Evolutionary conservation across 1,284 basidiomycete genomes (phyloP), one percentile per base, ranked within the genome.

Genomic region (Cutaneotrichosporon sp.): DNA sequence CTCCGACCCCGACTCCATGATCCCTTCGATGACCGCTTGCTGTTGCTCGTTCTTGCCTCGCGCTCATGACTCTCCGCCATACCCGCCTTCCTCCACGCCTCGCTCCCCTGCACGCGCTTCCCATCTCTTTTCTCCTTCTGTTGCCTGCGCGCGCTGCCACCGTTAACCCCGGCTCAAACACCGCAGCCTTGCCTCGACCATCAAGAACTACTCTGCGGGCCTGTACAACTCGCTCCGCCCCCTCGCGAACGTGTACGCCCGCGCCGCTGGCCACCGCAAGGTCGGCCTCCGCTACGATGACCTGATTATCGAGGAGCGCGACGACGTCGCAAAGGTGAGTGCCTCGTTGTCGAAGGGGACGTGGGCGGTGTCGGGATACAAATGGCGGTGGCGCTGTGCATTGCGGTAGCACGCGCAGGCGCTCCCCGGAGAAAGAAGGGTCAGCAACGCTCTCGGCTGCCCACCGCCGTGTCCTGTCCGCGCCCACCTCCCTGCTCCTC

Each of bases 221-320:
- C 51, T 74, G 23, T 70, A 69, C 64, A 69, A 69, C 49, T 56
- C 64, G 76, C 65, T 96, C 63, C 84, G 84, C 65, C 91, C 92
- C 52, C 61, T 97, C 56, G 88, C 92, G 13, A 80, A 83, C 67
- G 87, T 87, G 80, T 97, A 96, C 74, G 87, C 86, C 64, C 76
- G 87, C 70, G 77, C 85, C 51, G 78, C 86, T 40, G 92, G 93
- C 41, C 90, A 94, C 81, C 83, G 93, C 66, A 81, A 86, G 75
- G 81, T 90, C 73, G 94, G 94, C 65, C 83, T 97, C 75, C 85
- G 83, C 71, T 96, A 96, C 77, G 94, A 98, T 74, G 94, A 98
- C 81, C 83, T 98, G 66, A 78, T 97, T 61, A 79, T 87, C 55
- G 92, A 97, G 77, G 94, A 97, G 78, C 83, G 84, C 56, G 78